Conservation (phyloP, 257 asterid species). For the Petrea volubilis region DNA sequence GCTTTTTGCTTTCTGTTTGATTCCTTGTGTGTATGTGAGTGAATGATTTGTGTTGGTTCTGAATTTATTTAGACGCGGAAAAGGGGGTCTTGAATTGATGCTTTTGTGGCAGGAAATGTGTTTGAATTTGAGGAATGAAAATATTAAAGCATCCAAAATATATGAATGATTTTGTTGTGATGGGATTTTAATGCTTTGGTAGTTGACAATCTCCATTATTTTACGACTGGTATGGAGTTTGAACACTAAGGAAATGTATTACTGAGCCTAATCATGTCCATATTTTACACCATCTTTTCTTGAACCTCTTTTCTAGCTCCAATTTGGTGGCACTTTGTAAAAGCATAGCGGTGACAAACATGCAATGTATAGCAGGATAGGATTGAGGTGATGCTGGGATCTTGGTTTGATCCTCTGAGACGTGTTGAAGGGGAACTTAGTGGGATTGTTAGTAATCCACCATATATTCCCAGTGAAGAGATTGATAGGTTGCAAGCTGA, state of each 20-base stretch:
- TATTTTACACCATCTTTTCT: background rate
- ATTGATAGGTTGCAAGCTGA: constrained; percentile 81
- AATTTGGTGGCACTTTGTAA: background rate
- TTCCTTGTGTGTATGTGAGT: background rate
- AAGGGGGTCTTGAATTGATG: background rate
- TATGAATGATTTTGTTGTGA: background rate
- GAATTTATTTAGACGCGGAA: no score
- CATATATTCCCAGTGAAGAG: constrained; percentile 74
- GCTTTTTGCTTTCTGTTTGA: background rate
- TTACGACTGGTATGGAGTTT: background rate
- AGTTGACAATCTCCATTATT: background rate
- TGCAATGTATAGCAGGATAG: constrained; percentile 48
- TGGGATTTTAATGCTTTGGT: background rate
- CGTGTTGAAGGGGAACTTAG: constrained; percentile 49
- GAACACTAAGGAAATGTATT: no score
- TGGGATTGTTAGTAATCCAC: constrained; percentile 92
- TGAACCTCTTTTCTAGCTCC: background rate
- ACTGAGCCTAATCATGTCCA: background rate
- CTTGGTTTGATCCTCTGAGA: constrained; percentile 86
- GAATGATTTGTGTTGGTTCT: background rate
- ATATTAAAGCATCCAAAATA: background rate
- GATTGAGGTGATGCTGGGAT: constrained; percentile 60
- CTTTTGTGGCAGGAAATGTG: no score
- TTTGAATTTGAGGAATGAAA: background rate
- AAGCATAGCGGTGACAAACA: background rate